Conservation (phyloP, 768 basidiomycete species). For the Lentinula raphanica region DNA sequence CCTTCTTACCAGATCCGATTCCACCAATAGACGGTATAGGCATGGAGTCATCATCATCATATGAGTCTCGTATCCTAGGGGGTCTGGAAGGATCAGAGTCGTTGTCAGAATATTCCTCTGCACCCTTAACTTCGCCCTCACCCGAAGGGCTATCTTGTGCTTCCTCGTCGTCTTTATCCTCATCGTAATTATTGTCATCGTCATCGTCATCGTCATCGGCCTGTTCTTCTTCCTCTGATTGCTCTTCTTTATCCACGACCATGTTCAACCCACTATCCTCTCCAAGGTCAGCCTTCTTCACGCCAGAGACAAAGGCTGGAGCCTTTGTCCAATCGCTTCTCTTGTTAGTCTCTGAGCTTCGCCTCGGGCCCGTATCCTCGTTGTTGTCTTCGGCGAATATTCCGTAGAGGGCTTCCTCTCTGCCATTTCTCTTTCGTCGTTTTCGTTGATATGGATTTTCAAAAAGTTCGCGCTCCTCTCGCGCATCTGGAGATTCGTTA, state of each 20-base stretch:
- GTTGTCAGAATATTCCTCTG: constrained; percentile 32
- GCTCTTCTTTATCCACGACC: too few relatives aligned
- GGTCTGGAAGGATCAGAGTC: constrained; percentile 47
- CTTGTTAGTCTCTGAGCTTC: constrained; percentile 26
- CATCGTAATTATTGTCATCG: constrained; percentile 15
- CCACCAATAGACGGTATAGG: constrained; percentile 28
- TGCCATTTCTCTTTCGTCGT: constrained; percentile 56
- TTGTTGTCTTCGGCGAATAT: constrained; percentile 71
- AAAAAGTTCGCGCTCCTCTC: constrained; percentile 73
- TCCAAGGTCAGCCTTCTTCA: constrained; percentile 41
- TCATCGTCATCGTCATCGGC: background rate
- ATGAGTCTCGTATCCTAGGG: constrained; percentile 46
- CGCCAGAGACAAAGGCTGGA: constrained; percentile 66
- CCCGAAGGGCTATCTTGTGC: constrained; percentile 22
- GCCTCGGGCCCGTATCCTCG: constrained; percentile 33
- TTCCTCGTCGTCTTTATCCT: constrained; percentile 26
- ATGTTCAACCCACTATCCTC: constrained; percentile 32
- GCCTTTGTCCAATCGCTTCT: constrained; percentile 70
- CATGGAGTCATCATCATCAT: constrained; percentile 37
- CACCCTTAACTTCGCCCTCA: constrained; percentile 29
- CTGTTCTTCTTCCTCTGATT: constrained; percentile 17
- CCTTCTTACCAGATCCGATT: constrained; percentile 11
- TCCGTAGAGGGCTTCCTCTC: constrained; percentile 74
- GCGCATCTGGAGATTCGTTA: constrained; percentile 55
- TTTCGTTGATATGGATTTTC: constrained; percentile 73